Base-by-base conservation (phyloP, 2,329 filamentous ascomycete genomes). In the Beauveria caledonica region DNA sequence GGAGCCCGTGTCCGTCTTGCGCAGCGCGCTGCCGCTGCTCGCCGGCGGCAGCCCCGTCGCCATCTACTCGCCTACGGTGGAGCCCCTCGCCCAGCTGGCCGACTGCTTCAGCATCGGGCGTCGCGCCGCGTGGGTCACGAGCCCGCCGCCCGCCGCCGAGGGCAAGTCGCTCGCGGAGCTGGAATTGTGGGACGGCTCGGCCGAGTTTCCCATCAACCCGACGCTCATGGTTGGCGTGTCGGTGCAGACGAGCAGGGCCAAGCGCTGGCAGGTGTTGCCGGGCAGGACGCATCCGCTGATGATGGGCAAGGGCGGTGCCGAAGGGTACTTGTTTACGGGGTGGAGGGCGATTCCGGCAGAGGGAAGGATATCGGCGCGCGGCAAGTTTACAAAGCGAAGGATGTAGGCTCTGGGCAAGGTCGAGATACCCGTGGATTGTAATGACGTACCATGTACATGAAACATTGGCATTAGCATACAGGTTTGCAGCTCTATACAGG, bases 211-310 rank as follows among this genome's bases (percentile, higher is more conserved):
- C 0, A 73, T 97, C 15, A 94, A 99, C 70, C 94, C 94, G 0
- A 89, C 90, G 2, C 75, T 96, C 56, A 72, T 99, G 4, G 81
- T 97, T 0, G 90, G 87, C 0, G 86, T 90, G 1, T 85, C 82
- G 13, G 79, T 99, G 58, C 92, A 97, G 75, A 94, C 87, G 2
- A 89, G 87, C 52, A 81, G 90, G 15, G 86, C 89, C 5, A 81
- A 89, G 63, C 80, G 84, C 58, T 97, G 91, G 90, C 94, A 99
- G 77, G 92, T 97, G 2, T 73, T 99, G 51, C 94, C 94, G 0
- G 90, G 91, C 0, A 79, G 94, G 58, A 97, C 94, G 57, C 94
- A 99, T 76, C 94, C 94, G 7, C 74, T 95, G 60, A 99, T 99
- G 94, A 96, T 90, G 62, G 86, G 86, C 42, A 82, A 84, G 45